Evolutionary conservation across 2,329 filamentous ascomycete genomes (phyloP), one percentile per base, ranked within the genome.

Genomic region (Microascus cirrosus): DNA sequence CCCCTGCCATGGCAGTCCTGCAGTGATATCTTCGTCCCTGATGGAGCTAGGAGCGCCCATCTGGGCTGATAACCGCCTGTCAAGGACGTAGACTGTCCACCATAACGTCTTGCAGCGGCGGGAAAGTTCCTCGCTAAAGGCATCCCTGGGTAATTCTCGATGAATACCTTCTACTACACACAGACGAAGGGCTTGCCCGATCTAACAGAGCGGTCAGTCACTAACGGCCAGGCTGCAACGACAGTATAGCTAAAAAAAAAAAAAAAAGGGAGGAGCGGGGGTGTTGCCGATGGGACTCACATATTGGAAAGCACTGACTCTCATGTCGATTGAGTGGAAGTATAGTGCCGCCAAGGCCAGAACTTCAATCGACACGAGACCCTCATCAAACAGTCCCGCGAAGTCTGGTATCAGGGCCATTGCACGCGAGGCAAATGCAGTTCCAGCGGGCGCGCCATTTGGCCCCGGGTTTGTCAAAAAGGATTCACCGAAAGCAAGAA

Each of bases 241-340:
- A n/a, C n/a, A n/a, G n/a, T n/a, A n/a, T n/a, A n/a, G n/a, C n/a
- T n/a, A n/a, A n/a, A n/a, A n/a, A n/a, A n/a, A n/a, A n/a, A n/a
- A n/a, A n/a, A n/a, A n/a, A n/a, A n/a, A n/a, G n/a, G n/a, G n/a
- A n/a, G n/a, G n/a, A n/a, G n/a, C n/a, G n/a, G n/a, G n/a, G n/a
- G n/a, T n/a, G 18, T 64, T 66, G 0, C 42, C 20, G 2, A 5
- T 22, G 18, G 35, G 8, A 39, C 68, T 60, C n/a, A 72, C 71
- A 56, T 73, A 69, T 12, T 73, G 70, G 28, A 70, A 73, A 0
- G 71, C 71, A 1, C 68, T 68, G 0, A 70, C 63, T 55, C 71
- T 65, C 69, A 73, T 72, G 18, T 74, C 71, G 1, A 74, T 65
- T 0, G 72, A 73, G 35, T 74, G 71, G 2, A 73, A 66, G 57